Percentiles rank a stretch among this genome's conserved stretches.
These are phyloP conservation scores for Entophlyctis luteolus DNA, from an alignment of 192 early-diverging fungal species.

Conservation along the genomic window DNA sequence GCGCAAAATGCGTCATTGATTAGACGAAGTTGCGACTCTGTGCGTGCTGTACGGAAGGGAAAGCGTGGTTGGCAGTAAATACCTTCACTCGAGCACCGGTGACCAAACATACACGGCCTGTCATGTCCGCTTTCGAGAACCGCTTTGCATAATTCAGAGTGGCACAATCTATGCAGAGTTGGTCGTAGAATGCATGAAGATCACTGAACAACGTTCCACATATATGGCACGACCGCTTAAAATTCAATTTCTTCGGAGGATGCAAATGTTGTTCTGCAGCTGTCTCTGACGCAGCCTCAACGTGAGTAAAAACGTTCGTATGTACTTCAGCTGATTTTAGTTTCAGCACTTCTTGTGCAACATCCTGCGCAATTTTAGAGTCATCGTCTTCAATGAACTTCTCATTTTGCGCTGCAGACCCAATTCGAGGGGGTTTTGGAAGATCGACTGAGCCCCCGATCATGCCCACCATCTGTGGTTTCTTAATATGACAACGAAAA, in stretches of 20 bases:
- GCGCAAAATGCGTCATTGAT: conserved; percentile 30
- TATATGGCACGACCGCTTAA: conserved; percentile 45
- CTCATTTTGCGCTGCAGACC: conserved; percentile 26
- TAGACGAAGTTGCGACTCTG: conserved; percentile 33
- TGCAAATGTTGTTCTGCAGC: neutral
- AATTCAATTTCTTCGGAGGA: conserved; percentile 38
- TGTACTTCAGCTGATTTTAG: neutral
- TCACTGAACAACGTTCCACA: conserved; percentile 38
- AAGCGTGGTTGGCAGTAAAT: neutral
- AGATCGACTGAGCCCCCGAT: conserved; percentile 38
- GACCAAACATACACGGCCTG: conserved; percentile 48
- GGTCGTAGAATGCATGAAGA: conserved; percentile 54
- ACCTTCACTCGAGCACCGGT: conserved; percentile 57
- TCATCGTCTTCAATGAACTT: conserved; percentile 38
- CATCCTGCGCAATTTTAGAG: conserved; percentile 1
- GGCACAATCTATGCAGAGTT: conserved; percentile 50
- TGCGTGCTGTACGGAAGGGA: conserved; percentile 12
- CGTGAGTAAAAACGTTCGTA: conserved; percentile 9
- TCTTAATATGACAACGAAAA: neutral
- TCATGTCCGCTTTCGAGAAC: conserved; percentile 42
- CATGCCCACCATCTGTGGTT: conserved; percentile 40
- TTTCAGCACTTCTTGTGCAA: neutral
- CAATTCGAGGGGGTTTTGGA: conserved; percentile 32
- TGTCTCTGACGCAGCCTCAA: conserved; percentile 1
- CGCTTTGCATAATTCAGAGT: conserved; percentile 50